phyloP scores from a whole-genome alignment of 1,284 basidiomycete genomes.

The Lentinula novae-zelandiae region DNA sequence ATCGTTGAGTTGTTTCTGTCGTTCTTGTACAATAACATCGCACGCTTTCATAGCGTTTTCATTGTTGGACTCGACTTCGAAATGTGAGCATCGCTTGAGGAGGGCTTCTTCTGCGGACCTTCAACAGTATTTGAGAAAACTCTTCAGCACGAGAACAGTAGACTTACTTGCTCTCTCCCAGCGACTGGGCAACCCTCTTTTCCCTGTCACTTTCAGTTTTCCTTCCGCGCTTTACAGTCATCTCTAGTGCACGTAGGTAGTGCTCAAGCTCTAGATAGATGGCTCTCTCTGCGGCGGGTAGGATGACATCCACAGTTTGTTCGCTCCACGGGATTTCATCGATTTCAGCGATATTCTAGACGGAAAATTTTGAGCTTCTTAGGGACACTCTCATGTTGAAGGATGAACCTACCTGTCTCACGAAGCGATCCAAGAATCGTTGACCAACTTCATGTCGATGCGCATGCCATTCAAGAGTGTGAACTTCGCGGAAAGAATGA shows the following conservation, averaged over 20 bases:
- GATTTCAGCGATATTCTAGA: conserved; percentile 92
- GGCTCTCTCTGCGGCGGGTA: conserved; percentile 92
- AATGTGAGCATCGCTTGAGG: conserved; percentile 91
- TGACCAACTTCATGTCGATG: conserved; percentile 85
- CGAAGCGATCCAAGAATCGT: conserved; percentile 78
- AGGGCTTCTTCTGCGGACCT: conserved; percentile 89
- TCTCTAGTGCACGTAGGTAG: conserved; percentile 84
- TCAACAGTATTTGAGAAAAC: conserved; percentile 13
- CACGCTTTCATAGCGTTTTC: conserved; percentile 87
- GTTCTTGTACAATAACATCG: conserved; percentile 85
- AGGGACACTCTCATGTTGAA: not conserved
- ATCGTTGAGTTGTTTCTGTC: conserved; percentile 73
- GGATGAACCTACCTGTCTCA: conserved; percentile 61
- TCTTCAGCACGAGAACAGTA: not conserved
- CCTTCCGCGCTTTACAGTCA: conserved; percentile 81
- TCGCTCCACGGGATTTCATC: conserved; percentile 87
- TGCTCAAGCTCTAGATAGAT: conserved; percentile 97
- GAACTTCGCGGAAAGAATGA: conserved; percentile 95
- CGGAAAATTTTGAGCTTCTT: not conserved
- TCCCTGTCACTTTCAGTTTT: conserved; percentile 92
- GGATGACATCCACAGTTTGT: conserved; percentile 62
- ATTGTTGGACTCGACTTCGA: conserved; percentile 77
- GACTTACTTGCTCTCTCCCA: conserved; percentile 84
- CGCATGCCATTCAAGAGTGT: conserved; percentile 88
- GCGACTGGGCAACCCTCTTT: conserved; percentile 79